These are phyloP conservation scores for Punica granatum DNA, from an alignment of 345 rosid species.

Conservation along the genomic window DNA sequence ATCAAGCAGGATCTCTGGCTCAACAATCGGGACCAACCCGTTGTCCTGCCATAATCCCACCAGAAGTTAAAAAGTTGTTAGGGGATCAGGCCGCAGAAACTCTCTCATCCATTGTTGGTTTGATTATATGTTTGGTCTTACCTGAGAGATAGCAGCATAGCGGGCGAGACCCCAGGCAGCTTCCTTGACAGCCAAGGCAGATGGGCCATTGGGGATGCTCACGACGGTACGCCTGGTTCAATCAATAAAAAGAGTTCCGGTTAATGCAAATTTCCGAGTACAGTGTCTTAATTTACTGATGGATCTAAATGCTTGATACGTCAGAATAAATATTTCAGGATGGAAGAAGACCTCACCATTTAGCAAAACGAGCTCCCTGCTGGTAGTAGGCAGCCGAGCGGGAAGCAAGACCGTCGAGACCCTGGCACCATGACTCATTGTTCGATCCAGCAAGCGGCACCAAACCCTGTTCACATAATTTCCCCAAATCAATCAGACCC, in stretches of 20 bases:
- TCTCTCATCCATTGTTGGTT: not conserved
- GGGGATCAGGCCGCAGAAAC: not conserved
- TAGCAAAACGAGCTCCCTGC: constrained; percentile 98
- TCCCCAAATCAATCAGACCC: not conserved
- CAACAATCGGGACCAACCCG: constrained; percentile 96
- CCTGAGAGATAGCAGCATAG: constrained; percentile 92
- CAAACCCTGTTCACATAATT: constrained; percentile 57
- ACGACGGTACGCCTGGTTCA: constrained; percentile 81
- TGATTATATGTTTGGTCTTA: constrained; percentile 9
- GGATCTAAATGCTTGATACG: not conserved
- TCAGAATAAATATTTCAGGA: not conserved
- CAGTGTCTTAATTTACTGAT: not conserved
- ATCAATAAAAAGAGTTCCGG: not conserved
- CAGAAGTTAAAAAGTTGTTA: not conserved
- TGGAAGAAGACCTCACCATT: constrained; percentile 47
- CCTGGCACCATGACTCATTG: constrained; percentile 98
- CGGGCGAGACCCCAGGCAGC: constrained; percentile 99
- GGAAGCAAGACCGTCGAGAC: constrained; percentile 93
- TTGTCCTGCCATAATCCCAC: constrained; percentile 55
- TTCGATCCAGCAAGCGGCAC: constrained; percentile 91
- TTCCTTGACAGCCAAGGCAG: constrained; percentile 92
- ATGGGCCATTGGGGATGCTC: constrained; percentile 98
- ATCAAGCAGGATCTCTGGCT: constrained; percentile 96
- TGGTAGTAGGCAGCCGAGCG: constrained; percentile 97
- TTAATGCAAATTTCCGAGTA: not conserved